These are phyloP conservation scores for Chlorella sorokiniana DNA, from an alignment of 139 green algal genomes.

Conservation along the genomic window DNA sequence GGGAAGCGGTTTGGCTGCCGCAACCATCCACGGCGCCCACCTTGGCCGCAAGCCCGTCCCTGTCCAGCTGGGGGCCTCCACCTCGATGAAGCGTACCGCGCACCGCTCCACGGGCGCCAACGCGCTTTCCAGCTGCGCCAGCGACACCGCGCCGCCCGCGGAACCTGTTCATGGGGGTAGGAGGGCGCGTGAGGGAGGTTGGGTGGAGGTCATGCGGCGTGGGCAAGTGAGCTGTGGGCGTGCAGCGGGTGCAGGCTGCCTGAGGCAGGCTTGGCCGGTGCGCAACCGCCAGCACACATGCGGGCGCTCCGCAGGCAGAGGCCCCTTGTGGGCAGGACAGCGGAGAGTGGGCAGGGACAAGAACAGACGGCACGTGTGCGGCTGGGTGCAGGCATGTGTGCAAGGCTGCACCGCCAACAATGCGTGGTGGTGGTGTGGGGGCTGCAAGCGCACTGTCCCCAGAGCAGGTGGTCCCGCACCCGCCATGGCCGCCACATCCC, in stretches of 20 bases:
- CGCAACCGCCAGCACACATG: no score
- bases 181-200: background rate
- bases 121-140: conserved; percentile 45
- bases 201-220: background rate
- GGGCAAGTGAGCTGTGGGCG: background rate
- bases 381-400: no score
- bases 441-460: background rate
- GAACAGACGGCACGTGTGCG: no score
- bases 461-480: background rate
- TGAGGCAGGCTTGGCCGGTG: no score
- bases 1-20: no score
- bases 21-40: background rate
- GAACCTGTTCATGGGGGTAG: background rate
- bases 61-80: conserved; percentile 28
- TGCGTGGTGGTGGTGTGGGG: no score
- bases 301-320: no score
- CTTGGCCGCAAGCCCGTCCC: conserved; percentile 8
- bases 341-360: no score
- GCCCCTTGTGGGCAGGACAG: no score
- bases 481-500: conserved; percentile 46
- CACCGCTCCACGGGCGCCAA: conserved; percentile 69
- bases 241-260: no score
- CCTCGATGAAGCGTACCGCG: conserved; percentile 63
- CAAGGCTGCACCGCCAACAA: no score
- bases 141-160: conserved; percentile 26